Percentiles rank a stretch among this genome's conserved stretches.
These are phyloP conservation scores for Strobilomyces dryophilus DNA, from an alignment of 768 basidiomycete genomes.

Conservation along the genomic window DNA sequence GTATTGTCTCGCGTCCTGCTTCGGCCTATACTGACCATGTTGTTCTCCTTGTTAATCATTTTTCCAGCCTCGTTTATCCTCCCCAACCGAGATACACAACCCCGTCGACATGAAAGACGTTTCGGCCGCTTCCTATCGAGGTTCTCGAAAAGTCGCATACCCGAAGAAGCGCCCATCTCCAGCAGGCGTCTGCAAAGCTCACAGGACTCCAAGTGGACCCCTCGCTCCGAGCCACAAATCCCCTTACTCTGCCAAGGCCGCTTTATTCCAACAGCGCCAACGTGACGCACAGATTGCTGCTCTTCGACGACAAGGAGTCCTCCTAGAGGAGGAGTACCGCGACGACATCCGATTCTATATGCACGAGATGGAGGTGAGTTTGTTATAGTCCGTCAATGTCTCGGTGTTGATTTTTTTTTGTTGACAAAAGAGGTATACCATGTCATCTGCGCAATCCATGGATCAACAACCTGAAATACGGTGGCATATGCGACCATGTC, in stretches of 20 bases:
- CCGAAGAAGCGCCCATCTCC: conserved; percentile 86
- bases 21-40: conserved; percentile 19
- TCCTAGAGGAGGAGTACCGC: conserved; percentile 92
- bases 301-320: conserved; percentile 65
- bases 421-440: conserved; percentile 75
- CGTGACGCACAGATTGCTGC: conserved; percentile 67
- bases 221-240: conserved; percentile 53
- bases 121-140: conserved; percentile 52
- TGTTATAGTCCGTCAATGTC: not conserved
- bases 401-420: conserved; percentile 9
- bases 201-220: conserved; percentile 48
- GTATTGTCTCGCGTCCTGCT: conserved; percentile 2
- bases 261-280: conserved; percentile 59
- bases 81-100: conserved; percentile 35
- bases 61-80: conserved; percentile 37
- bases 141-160: conserved; percentile 64
- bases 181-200: conserved; percentile 67
- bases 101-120: conserved; percentile 69
- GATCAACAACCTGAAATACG: conserved; percentile 98
- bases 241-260: conserved; percentile 61
- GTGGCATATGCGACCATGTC: conserved; percentile 99
- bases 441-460: conserved; percentile 93
- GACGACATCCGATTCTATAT: conserved; percentile 92
- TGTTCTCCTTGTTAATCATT: conserved; percentile 18
- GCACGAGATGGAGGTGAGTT: conserved; percentile 96